Evolutionary conservation across 2,329 filamentous ascomycete species (phyloP), one percentile per base, ranked within the genome.

Genomic region (Plectosphaerella plurivora): DNA sequence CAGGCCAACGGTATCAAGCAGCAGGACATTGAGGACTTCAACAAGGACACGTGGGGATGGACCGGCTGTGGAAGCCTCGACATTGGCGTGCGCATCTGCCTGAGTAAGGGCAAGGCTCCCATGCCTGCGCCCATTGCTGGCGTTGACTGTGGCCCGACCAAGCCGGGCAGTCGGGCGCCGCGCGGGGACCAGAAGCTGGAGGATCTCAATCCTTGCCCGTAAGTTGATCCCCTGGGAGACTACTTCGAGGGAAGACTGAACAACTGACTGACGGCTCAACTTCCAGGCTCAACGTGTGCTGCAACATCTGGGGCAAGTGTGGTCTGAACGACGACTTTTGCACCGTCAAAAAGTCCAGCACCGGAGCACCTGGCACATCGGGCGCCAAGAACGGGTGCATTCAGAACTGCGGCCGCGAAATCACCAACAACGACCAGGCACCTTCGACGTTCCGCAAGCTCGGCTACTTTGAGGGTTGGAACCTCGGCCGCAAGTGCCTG

Each of bases 141-240:
- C 33, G 57, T 61, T 10, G 37, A 55, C 12, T 65, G 62, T 14
- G 61, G 62, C 0, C 62, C 63, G 1, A 55, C 54, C 16, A 54
- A 51, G 49, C 52, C 36, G 1, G 71, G 72, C 1, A 75, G 73
- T 0, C 47, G 57, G 10, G 46, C 58, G 11, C 69, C 73, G 0
- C 15, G 59, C 0, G 58, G 63, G 12, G 68, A 65, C n/a, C 66
- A 59, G 14, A 59, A 64, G 16, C 45, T 77, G 4, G 55, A 63
- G 1, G 57, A 62, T 9, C 59, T 80, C 6, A 81, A 79, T 54
- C 72, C 68, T 0, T 81, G 77, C 53, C 72, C 72, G n/a, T 33
- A 8, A 12, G 28, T 33, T 8, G 8, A 28, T 28, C 10, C 25
- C 10, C 25, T 28, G 11, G 3, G 11, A 33, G 28, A 22, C 22